phyloP scores from a whole-genome alignment of 345 rosid genomes.

The Dipteronia dyeriana region DNA sequence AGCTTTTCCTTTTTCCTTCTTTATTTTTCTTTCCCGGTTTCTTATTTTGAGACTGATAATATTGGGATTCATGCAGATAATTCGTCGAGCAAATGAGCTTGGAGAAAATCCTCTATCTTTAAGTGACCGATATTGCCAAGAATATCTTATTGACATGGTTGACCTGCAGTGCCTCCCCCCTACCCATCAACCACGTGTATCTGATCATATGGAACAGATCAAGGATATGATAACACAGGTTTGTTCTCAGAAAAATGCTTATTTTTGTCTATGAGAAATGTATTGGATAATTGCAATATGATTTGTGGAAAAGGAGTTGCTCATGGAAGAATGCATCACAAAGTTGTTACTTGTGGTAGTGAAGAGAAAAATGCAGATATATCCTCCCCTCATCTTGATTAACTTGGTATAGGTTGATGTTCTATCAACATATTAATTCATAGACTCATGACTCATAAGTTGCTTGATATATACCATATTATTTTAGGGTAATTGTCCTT shows the following conservation, averaged over 20 bases:
- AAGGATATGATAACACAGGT: conserved; percentile 72
- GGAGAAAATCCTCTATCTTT: conserved; percentile 58
- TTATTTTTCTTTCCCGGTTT: not conserved
- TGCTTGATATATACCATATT: not conserved
- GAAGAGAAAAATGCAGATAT: not conserved
- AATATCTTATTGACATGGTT: conserved; percentile 71
- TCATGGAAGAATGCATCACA: not conserved
- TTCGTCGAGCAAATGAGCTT: conserved; percentile 63
- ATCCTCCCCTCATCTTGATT: not conserved
- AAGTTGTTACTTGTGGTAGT: not conserved
- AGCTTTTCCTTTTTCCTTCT: too few relatives aligned
- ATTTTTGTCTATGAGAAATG: not conserved
- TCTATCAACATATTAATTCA: not conserved
- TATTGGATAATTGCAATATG: not conserved
- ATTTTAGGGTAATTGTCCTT: not conserved
- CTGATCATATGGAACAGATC: conserved; percentile 77
- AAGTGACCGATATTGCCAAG: conserved; percentile 71
- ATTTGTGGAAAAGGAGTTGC: not conserved
- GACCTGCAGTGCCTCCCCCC: conserved; percentile 81
- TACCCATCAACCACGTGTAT: conserved; percentile 76
- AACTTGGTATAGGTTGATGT: not conserved
- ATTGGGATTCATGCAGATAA: conserved; percentile 50
- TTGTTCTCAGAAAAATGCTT: conserved; percentile 12
- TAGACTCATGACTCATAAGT: not conserved
- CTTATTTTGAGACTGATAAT: conserved; percentile 3